Conservation (phyloP, 495 filamentous ascomycete species). For the Letharia lupina region DNA sequence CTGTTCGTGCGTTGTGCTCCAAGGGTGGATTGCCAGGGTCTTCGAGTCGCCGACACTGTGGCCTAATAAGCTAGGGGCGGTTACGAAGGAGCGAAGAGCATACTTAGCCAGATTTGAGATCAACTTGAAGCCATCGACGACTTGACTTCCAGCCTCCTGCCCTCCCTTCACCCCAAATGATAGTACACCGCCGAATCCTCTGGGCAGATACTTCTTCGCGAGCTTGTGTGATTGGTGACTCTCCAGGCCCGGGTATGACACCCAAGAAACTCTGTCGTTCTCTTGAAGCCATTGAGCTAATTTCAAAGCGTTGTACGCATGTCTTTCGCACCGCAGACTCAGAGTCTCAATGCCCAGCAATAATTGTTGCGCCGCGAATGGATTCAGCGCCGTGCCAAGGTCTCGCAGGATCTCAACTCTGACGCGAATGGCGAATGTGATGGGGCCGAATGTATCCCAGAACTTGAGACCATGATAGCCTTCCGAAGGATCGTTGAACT, state of each 20-base stretch:
- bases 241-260: slow-evolving; percentile 84
- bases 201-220: slow-evolving; percentile 82
- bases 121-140: slow-evolving; percentile 92
- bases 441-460: slow-evolving; percentile 87
- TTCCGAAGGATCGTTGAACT: slow-evolving; percentile 83
- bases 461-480: slow-evolving; percentile 97
- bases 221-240: slow-evolving; percentile 69
- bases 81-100: slow-evolving; percentile 17
- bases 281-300: slow-evolving; percentile 79
- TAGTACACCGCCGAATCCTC: slow-evolving; percentile 86
- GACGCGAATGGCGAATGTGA: slow-evolving; percentile 74
- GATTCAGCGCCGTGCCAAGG: slow-evolving; percentile 75
- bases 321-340: slow-evolving; percentile 74
- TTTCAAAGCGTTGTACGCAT: slow-evolving; percentile 75
- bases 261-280: slow-evolving; percentile 82
- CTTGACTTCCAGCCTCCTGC: slow-evolving; percentile 65
- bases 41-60: slow-evolving; percentile 59
- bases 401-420: slow-evolving; percentile 87
- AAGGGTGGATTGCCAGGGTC: slow-evolving; percentile 94
- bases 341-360: slow-evolving; percentile 87
- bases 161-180: slow-evolving; percentile 92
- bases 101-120: slow-evolving; percentile 88
- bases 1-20: slow-evolving; percentile 95
- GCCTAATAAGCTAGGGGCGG: not conserved
- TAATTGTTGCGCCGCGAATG: slow-evolving; percentile 92